Evolutionary conservation across 1,284 basidiomycete genomes (phyloP).

Genomic region (Tremellales sp.): DNA sequence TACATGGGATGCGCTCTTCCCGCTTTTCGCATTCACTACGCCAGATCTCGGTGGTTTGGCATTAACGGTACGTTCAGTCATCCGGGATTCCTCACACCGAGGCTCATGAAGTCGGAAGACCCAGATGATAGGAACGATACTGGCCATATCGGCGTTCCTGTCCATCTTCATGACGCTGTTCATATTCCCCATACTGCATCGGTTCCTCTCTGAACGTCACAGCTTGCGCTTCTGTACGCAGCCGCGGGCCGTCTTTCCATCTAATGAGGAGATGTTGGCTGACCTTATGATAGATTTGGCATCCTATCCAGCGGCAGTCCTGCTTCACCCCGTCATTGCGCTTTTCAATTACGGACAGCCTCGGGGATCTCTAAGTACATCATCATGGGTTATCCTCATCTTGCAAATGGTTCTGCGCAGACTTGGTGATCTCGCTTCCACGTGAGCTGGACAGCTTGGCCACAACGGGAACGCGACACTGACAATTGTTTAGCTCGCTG

Average conservation of each 20-base stretch:
- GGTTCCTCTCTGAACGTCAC: constrained; percentile 18
- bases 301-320: constrained; percentile 30
- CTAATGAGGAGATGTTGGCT: constrained; percentile 1
- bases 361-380: constrained; percentile 3
- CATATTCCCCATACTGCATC: constrained; percentile 34
- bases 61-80: constrained; percentile 20
- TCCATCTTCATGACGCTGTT: constrained; percentile 38
- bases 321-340: constrained; percentile 37
- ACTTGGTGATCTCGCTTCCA: constrained; percentile 33
- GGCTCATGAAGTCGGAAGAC: constrained; percentile 18
- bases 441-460: constrained; percentile 20
- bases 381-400: constrained; percentile 17
- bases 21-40: constrained; percentile 36
- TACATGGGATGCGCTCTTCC: constrained; percentile 38
- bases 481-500: constrained; percentile 21
- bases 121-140: constrained; percentile 30
- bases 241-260: neutral
- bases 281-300: constrained; percentile 11
- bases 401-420: constrained; percentile 35
- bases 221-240: constrained; percentile 22
- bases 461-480: neutral
- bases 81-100: neutral
- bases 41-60: constrained; percentile 34
- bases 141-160: constrained; percentile 29
- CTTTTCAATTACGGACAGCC: constrained; percentile 12